Conservation (phyloP, 1,284 basidiomycete genomes). For the Bjerkandera adusta region DNA sequence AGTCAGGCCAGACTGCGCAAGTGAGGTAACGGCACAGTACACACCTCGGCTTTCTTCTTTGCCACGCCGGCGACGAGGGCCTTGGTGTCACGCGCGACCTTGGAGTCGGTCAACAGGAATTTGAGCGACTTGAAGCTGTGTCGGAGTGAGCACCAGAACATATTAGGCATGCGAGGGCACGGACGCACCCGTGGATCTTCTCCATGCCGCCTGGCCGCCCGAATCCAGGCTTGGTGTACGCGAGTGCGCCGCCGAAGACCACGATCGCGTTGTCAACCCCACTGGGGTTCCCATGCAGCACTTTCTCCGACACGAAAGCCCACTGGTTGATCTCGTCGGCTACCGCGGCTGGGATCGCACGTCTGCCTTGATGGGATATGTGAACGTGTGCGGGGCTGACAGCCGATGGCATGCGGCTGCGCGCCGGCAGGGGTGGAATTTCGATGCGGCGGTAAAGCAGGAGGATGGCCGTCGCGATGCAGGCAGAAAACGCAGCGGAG, state of each 20-base stretch:
- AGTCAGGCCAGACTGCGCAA: conserved; percentile 17
- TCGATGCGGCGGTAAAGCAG: conserved; percentile 65
- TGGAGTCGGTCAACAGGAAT: conserved; percentile 92
- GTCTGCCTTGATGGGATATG: conserved; percentile 62
- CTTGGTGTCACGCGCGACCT: conserved; percentile 92
- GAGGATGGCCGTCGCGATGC: conserved; percentile 80
- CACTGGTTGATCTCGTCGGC: conserved; percentile 88
- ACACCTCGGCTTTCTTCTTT: conserved; percentile 65
- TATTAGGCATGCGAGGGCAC: conserved; percentile 11
- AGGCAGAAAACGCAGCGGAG: conserved; percentile 92
- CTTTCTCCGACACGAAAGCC: conserved; percentile 96
- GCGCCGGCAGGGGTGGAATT: conserved; percentile 48
- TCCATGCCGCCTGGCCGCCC: conserved; percentile 70
- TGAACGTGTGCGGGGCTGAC: conserved; percentile 51
- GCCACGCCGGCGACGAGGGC: conserved; percentile 89
- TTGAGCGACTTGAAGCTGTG: conserved; percentile 63
- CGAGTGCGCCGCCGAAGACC: conserved; percentile 90
- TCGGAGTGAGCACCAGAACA: conserved; percentile 14
- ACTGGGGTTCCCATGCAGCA: conserved; percentile 96
- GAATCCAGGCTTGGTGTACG: conserved; percentile 84
- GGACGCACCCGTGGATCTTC: conserved; percentile 75
- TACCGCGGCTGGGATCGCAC: conserved; percentile 53
- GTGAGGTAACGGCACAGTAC: conserved; percentile 22
- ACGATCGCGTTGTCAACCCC: conserved; percentile 97
- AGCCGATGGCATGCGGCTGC: conserved; percentile 36